These are phyloP conservation scores for Gliomastix tumulicola DNA, from an alignment of 2,329 filamentous ascomycete species.

Conservation along the genomic window DNA sequence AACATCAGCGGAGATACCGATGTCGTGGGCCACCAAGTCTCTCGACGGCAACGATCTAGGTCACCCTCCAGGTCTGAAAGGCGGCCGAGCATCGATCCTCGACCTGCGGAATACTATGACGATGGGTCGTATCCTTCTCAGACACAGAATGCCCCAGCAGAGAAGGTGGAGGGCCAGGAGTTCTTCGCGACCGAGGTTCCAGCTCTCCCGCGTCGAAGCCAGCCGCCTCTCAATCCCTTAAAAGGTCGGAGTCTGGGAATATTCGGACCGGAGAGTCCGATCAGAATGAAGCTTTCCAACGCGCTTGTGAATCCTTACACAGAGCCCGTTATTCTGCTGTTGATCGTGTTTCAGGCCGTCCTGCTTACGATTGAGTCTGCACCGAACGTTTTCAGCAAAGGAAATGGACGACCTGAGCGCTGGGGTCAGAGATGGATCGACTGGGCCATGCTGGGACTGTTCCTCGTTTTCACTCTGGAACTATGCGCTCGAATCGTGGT, in stretches of 20 bases:
- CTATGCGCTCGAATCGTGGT: slow-evolving; percentile 79
- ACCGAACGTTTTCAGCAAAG: slow-evolving; percentile 58
- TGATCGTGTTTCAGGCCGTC: slow-evolving; percentile 84
- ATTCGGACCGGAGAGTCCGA: slow-evolving; percentile 68
- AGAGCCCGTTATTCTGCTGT: slow-evolving; percentile 76
- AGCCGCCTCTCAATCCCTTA: slow-evolving; percentile 58
- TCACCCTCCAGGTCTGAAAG: slow-evolving; percentile 40
- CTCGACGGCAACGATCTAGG: slow-evolving; percentile 52
- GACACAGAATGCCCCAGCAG: slow-evolving; percentile 23
- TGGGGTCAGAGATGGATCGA: slow-evolving; percentile 70
- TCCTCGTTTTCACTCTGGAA: slow-evolving; percentile 85
- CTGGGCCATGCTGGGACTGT: slow-evolving; percentile 74
- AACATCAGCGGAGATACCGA: slow-evolving; percentile 94
- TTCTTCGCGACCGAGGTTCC: slow-evolving; percentile 10
- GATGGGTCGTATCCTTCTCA: slow-evolving; percentile 48
- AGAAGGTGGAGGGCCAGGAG: slow-evolving; percentile 31
- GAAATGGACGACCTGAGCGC: slow-evolving; percentile 48
- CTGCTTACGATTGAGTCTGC: slow-evolving; percentile 81
- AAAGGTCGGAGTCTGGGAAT: slow-evolving; percentile 81
- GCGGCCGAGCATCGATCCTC: slow-evolving; percentile 2
- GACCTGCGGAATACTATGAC: slow-evolving; percentile 18
- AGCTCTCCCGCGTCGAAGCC: slow-evolving; percentile 8
- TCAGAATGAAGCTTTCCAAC: slow-evolving; percentile 73
- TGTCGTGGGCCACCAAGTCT: slow-evolving; percentile 64
- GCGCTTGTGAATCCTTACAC: slow-evolving; percentile 79